phyloP scores from a whole-genome alignment of 371 early-diverging fungal genomes.

The Syncephalastrum sp. region DNA sequence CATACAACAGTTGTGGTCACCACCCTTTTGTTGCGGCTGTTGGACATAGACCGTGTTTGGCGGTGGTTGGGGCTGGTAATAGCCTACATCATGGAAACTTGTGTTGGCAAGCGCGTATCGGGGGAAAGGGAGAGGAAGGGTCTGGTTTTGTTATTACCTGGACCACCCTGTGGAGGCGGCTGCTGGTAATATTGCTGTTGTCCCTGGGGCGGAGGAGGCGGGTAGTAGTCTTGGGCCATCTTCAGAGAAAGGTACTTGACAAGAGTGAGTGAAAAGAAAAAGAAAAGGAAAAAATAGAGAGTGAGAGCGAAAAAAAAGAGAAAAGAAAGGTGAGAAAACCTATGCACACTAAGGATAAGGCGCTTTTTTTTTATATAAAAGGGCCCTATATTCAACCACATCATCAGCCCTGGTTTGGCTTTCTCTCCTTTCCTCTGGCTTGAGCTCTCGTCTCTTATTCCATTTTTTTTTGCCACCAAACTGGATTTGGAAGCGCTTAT shows the following conservation, averaged over 20 bases:
- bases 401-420: no score
- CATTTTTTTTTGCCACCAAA: no score
- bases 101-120: not conserved
- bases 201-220: slow-evolving; percentile 9
- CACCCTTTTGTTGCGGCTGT: slow-evolving; percentile 9
- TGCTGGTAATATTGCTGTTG: slow-evolving; percentile 9
- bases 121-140: no score
- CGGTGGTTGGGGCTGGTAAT: slow-evolving; percentile 18
- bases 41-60: slow-evolving; percentile 17
- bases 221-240: slow-evolving; percentile 10
- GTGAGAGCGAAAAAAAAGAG: no score
- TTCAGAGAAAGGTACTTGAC: not conserved
- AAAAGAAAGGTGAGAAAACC: no score
- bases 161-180: slow-evolving; percentile 17
- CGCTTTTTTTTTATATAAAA: no score
- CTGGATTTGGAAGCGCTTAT: no score
- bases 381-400: no score
- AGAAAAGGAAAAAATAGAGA: not conserved
- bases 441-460: no score
- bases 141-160: not conserved
- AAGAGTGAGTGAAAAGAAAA: not conserved
- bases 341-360: no score
- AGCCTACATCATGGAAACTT: slow-evolving; percentile 2
- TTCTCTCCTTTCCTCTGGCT: no score
- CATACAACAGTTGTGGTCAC: slow-evolving; percentile 16